Percentiles rank a stretch among this genome's conserved stretches.
phyloP scores from a whole-genome alignment of 1,284 basidiomycete genomes.

The Somion occarium region DNA sequence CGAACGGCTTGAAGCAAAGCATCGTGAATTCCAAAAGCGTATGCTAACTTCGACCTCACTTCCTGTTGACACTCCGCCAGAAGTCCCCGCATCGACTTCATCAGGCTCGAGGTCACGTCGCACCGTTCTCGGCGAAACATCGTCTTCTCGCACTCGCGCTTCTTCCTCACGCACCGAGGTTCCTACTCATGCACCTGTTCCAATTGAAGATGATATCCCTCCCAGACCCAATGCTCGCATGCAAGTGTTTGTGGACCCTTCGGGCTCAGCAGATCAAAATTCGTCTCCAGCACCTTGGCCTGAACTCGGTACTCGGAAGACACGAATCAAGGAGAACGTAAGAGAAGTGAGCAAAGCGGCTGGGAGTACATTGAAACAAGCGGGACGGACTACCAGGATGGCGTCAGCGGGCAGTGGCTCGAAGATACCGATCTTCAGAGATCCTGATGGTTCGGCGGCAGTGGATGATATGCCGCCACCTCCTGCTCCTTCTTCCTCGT shows the following conservation, averaged over 20 bases:
- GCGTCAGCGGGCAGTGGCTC: constrained; percentile 23
- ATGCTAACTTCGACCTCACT: constrained; percentile 53
- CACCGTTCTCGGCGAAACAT: constrained; percentile 31
- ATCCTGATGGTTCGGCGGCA: constrained; percentile 8
- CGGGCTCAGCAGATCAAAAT: constrained; percentile 34
- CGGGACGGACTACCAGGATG: constrained; percentile 37
- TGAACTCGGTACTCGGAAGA: constrained; percentile 69
- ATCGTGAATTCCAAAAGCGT: constrained; percentile 85
- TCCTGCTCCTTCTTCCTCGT: constrained; percentile 1
- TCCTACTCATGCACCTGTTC: constrained; percentile 11
- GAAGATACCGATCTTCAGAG: constrained; percentile 6
- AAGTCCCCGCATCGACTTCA: constrained; percentile 17
- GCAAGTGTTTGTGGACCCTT: constrained; percentile 67
- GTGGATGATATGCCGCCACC: constrained; percentile 19
- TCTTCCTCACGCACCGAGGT: constrained; percentile 10
- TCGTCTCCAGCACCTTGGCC: constrained; percentile 47
- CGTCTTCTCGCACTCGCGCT: constrained; percentile 14
- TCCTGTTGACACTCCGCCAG: constrained; percentile 22
- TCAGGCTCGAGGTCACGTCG: constrained; percentile 17
- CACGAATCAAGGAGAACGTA: constrained; percentile 71
- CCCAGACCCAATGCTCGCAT: constrained; percentile 53
- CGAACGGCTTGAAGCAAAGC: constrained; percentile 80
- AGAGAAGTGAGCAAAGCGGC: constrained; percentile 60
- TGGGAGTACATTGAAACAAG: constrained; percentile 60
- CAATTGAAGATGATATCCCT: constrained; percentile 5